Evolutionary conservation across 2,329 filamentous ascomycete species (phyloP).

Genomic region (Fusarium sp.): DNA sequence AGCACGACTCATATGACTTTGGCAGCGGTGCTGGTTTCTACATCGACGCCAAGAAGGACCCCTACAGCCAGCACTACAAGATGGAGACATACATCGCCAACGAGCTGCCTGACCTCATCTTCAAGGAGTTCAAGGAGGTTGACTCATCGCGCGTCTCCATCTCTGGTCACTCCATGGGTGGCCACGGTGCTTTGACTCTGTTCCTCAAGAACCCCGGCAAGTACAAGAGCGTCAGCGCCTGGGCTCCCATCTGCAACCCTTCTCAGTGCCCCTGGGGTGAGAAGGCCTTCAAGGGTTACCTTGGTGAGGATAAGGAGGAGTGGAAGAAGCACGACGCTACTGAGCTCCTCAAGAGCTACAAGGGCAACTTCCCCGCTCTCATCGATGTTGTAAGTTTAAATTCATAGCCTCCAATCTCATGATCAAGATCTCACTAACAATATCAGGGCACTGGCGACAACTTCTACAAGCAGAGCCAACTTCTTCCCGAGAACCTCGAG

Average conservation of each 20-base stretch:
- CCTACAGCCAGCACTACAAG: slow-evolving; percentile 82
- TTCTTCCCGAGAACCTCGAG: slow-evolving; percentile 93
- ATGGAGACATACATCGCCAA: slow-evolving; percentile 95
- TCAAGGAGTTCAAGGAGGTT: slow-evolving; percentile 74
- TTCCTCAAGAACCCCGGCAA: slow-evolving; percentile 91
- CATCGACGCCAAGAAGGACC: slow-evolving; percentile 81
- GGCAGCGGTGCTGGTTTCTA: slow-evolving; percentile 95
- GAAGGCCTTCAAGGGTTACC: slow-evolving; percentile 93
- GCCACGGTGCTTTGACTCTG: slow-evolving; percentile 91
- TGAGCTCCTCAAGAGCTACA: slow-evolving; percentile 83
- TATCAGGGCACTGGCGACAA: slow-evolving; percentile 86
- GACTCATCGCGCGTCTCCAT: slow-evolving; percentile 81
- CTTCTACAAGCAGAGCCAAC: slow-evolving; percentile 94
- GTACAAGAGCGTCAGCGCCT: slow-evolving; percentile 90
- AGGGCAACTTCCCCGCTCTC: slow-evolving; percentile 76
- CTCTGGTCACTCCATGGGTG: slow-evolving; percentile 96
- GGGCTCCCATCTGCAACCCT: slow-evolving; percentile 91
- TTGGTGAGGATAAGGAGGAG: slow-evolving; percentile 78
- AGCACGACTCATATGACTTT: slow-evolving; percentile 92
- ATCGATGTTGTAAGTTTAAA: slow-evolving; percentile 80
- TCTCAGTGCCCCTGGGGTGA: slow-evolving; percentile 89
- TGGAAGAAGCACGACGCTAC: slow-evolving; percentile 95
- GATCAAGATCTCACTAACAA: background rate
- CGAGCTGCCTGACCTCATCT: slow-evolving; percentile 85
- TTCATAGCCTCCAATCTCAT: background rate